Base-by-base conservation (phyloP, 2,329 filamentous ascomycete species). In the Blastomyces gilchristii region DNA sequence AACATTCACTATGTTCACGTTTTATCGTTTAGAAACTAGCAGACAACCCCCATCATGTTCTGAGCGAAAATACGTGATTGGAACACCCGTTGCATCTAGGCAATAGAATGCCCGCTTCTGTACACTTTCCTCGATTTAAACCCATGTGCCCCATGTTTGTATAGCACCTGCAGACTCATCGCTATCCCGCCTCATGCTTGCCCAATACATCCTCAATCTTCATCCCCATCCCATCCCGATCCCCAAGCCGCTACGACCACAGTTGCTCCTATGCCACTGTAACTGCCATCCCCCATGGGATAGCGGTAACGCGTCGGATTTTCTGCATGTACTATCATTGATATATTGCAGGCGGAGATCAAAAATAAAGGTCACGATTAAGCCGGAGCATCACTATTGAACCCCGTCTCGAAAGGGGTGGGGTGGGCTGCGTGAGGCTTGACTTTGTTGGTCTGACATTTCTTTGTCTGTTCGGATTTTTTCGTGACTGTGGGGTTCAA, bases 361-460 rank as follows among this genome's bases (percentile, higher is more conserved):
- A 84, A 65, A 25, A 65, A 14, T 65, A 68, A 47, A 25, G 72
- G 90, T 90, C 89, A 87, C 90, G 88, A 96, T 94, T 96, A 96
- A 97, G 92, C 92, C 91, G 92, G 92, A 96, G 91, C 90, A 85
- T 85, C 87, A 87, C 9, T 25, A 50, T 50, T 87, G 84, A 90
- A 87, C 85, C 83, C 85, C 82, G 81, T 80, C 79, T 84, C 80
- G 89, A 96, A 79, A 95, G 89, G 85, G 81, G 75, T 75, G 78
- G 81, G 86, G 85, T 88, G 90, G 87, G 60, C 86, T 96, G 89
- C 90, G 87, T 85, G 87, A 83, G 81, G 90, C 85, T 96, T 96
- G 92, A 96, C 90, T 96, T 90, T 89, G 89, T 85, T 87, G 89
- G 84, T 87, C 89, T 81, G 78, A 94, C 89, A 93, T 83, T 64